Evolutionary conservation across 768 basidiomycete species (phyloP).

Genomic region (Tricholoma bakamatsutake): DNA sequence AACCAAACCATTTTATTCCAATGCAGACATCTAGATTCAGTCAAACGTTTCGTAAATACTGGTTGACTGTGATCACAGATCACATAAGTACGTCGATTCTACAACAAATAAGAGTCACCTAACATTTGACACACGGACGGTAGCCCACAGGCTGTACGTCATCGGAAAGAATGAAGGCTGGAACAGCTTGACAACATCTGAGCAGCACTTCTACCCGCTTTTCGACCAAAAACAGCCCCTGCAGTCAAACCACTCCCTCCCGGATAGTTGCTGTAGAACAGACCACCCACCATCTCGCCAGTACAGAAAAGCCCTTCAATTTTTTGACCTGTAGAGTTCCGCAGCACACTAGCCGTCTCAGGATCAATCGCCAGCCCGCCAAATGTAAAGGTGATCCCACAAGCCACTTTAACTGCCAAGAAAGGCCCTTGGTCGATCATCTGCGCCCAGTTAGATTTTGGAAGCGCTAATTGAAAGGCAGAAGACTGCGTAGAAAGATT

Average conservation of each 20-base stretch:
- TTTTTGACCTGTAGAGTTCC: slow-evolving; percentile 28
- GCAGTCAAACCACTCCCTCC: slow-evolving; percentile 63
- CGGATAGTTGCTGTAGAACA: slow-evolving; percentile 65
- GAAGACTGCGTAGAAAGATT: slow-evolving; percentile 47
- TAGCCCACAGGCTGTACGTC: too few relatives aligned
- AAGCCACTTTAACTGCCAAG: slow-evolving; percentile 61
- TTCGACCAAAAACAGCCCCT: slow-evolving; percentile 60
- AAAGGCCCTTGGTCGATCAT: slow-evolving; percentile 47
- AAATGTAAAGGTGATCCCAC: slow-evolving; percentile 72
- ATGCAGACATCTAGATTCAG: too few relatives aligned
- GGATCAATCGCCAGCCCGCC: slow-evolving; percentile 61
- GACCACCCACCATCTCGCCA: slow-evolving; percentile 63
- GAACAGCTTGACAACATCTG: not conserved
- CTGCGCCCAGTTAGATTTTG: slow-evolving; percentile 70
- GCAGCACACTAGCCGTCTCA: slow-evolving; percentile 44
- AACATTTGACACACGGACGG: too few relatives aligned
- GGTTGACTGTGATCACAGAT: too few relatives aligned
- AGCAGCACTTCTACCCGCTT: slow-evolving; percentile 46
- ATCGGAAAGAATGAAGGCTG: not conserved
- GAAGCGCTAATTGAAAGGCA: slow-evolving; percentile 26
- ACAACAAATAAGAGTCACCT: too few relatives aligned
- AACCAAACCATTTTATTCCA: too few relatives aligned
- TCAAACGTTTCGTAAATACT: too few relatives aligned
- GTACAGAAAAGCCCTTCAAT: slow-evolving; percentile 58
- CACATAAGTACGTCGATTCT: too few relatives aligned